Base-by-base conservation (phyloP, 108 stramenopile genomes). In the Stephanodiscus triporus region DNA sequence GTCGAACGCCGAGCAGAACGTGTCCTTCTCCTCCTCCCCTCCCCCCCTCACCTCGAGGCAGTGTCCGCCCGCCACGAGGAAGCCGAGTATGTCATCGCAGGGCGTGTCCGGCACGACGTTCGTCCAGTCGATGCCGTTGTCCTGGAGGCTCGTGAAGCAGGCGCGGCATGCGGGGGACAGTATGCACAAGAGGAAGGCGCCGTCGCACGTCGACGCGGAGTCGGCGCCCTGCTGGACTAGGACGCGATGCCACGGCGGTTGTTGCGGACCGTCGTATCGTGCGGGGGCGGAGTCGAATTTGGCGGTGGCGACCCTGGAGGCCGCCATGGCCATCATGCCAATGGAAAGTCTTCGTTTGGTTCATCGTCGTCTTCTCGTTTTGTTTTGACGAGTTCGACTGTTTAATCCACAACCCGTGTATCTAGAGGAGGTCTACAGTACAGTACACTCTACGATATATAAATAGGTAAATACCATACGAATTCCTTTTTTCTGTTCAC, bases 1-100 rank as follows among this genome's bases (percentile, higher is more conserved):
- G 48, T 88, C 72, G 73, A 95, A 95, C 11, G 94, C 88, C 8
- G 68, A 27, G 67, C 94, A 95, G 69, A 95, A 95, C 7, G 66
- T 60, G 0, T 76, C 67, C 22, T 82, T 70, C 23, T 57, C 72
- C 11, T 56, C 76, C 14, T 85, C 76, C 6, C 75, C 73, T 0
- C 77, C 81, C 19, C 70, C 59, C 1, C 40, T 10, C 42, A 91
- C 54, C 43, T 60, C 63, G 45, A 59, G 63, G 66, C 94, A 95
- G 47, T 88, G 85, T 2, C 78, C 84, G 0, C 51, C 42, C 19
- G 63, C 50, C 4, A 48, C 53, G 1, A 85, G 55, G 55, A 91
- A 80, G 0, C 66, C 59, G 6, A 90, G 48, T 14, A 95, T 87
- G 64, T 87, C 88, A 16, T 51, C 29, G 66, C 94, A 95, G 9